Conservation (phyloP, 306 rosid genomes). For the Prunus persica region Prunus_persica_NCBIv2 NC_034009.1:10520001-10520500, state of each 20-base stretch:
- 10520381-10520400: conserved; percentile 19
- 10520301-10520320: too few relatives aligned
- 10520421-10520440: conserved; percentile 31
- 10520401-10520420: conserved; percentile 27
- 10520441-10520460: conserved; percentile 33
- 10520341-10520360: background rate
- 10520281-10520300: too few relatives aligned
- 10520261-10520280: background rate
- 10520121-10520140: conserved; percentile 1
- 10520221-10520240: background rate
- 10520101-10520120: conserved; percentile 44
- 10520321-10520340: background rate
- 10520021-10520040: conserved; percentile 31
- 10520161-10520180: background rate
- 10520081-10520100: conserved; percentile 32
- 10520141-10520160: background rate
- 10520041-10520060: conserved; percentile 36
- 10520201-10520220: too few relatives aligned
- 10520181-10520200: background rate
- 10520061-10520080: conserved; percentile 29
- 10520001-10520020: background rate
- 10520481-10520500: conserved; percentile 33
- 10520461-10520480: conserved; percentile 40
- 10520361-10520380: conserved; percentile 38
- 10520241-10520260: background rate